A percentile compares a stretch with the other conserved stretches of the same genome.
Conservation (phyloP, 139 green algal species). For the Closterium sp. region DNA sequence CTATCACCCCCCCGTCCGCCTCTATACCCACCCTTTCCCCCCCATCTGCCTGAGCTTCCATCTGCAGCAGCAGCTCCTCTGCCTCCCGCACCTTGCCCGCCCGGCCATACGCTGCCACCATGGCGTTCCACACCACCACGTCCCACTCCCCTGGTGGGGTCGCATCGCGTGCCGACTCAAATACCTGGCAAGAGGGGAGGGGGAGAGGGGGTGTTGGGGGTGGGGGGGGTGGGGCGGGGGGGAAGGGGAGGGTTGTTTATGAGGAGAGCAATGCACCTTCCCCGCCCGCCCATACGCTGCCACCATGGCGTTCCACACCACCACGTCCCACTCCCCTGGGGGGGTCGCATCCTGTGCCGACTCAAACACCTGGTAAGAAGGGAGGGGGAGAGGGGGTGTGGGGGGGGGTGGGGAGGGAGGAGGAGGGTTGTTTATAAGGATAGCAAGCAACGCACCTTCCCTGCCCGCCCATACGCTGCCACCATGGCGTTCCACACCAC, state of each 20-base stretch:
- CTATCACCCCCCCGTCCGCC: neutral
- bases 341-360: neutral
- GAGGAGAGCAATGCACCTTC: no score
- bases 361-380: neutral
- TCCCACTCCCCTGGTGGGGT: neutral
- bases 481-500: neutral
- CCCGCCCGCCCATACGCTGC: neutral
- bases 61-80: neutral
- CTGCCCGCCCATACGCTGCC: neutral
- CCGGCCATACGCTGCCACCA: neutral
- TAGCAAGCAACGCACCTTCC: neutral
- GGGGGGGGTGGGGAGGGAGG: no score
- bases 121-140: conserved; percentile 7
- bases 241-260: no score
- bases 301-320: conserved; percentile 8
- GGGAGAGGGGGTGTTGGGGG: no score
- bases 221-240: no score
- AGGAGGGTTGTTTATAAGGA: no score
- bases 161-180: neutral
- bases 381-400: no score
- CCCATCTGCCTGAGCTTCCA: neutral
- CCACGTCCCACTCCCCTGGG: neutral
- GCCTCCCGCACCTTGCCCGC: neutral
- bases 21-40: neutral
- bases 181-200: neutral